Base-by-base conservation (phyloP, 1,284 basidiomycete genomes). In the Testicularia cyperi region DNA sequence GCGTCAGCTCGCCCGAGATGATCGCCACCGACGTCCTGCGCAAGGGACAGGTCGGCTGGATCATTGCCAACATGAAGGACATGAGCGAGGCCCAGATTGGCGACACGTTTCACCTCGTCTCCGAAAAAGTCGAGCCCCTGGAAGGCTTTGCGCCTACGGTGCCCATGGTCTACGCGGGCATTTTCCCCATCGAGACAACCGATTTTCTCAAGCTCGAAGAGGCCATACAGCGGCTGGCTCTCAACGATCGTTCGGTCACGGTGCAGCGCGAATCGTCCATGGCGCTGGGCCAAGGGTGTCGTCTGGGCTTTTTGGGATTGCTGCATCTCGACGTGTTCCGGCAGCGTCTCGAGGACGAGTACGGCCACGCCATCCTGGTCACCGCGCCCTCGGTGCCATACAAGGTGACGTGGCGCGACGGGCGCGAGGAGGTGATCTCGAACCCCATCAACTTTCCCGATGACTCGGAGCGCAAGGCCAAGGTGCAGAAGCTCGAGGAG, bases 301-400 rank as follows among this genome's bases (percentile, higher is more conserved):
- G 95, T 32, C 83, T 98, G 6, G 95, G 95, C 0, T 97, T 98
- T 77, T 82, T 98, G 9, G 95, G 95, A 0, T 90, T 91, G 2
- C 79, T 99, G 49, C 95, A 98, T 75, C 91, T 98, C 86, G 95
- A 98, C 66, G 90, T 95, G 29, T 92, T 94, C 76, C 84, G 91
- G 23, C 94, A 98, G 77, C 83, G 95, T 12, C 81, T 99, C 6
- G 94, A 97, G 77, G 95, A 99, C 75, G 95, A 99, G 77, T 92
- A 96, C 69, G 68, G 64, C 14, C 66, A 70, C 16, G 65, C 62
- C 20, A 71, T 75, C 21, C 36, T 75, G 19, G 71, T 74, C 22
- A 75, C 74, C 2, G 68, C 70, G 22, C 74, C 74, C 0, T 72
- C 72, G 0, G 74, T 75, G 18, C 68, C 74, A 2, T 75, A 71